These are phyloP conservation scores for Miscanthus lutarioriparius DNA, from an alignment of 176 grass and related monocot genomes.

Conservation along the genomic window DNA sequence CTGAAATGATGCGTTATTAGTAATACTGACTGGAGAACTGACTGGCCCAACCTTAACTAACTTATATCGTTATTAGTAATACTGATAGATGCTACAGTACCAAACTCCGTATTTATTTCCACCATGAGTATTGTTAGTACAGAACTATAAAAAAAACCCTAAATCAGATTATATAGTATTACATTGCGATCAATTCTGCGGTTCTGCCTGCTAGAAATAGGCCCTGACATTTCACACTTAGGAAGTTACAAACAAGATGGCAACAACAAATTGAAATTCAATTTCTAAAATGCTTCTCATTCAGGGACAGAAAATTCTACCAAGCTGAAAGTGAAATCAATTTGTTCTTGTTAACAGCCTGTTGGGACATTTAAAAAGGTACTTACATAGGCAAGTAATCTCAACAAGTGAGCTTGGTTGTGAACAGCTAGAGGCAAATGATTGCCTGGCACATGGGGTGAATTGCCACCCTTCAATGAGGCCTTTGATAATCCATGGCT, in stretches of 20 bases:
- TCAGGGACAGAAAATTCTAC: conserved; percentile 12
- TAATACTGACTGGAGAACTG: too few species aligned
- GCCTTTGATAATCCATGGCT: conserved; percentile 44
- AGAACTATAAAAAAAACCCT: neutral
- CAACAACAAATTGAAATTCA: conserved; percentile 18
- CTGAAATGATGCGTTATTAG: neutral
- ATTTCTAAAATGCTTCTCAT: neutral
- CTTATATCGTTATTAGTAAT: neutral
- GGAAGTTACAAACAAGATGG: neutral
- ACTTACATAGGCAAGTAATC: conserved; percentile 82
- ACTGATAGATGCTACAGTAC: conserved; percentile 3
- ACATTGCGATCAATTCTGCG: neutral
- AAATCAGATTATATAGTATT: neutral
- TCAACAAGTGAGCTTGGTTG: conserved; percentile 59
- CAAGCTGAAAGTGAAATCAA: neutral
- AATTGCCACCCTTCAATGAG: conserved; percentile 41
- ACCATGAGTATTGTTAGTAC: neutral
- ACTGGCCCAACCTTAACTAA: neutral
- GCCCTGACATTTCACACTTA: neutral
- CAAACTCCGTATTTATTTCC: neutral
- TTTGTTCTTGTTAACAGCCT: neutral
- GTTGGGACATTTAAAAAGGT: conserved; percentile 27
- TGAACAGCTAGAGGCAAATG: conserved; percentile 59
- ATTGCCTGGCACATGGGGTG: conserved; percentile 56
- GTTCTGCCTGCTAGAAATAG: neutral